A percentile compares a stretch with the other conserved stretches of the same genome.
phyloP scores from a whole-genome alignment of 2,329 filamentous ascomycete genomes.

The Dryadomyces sulphureus region DNA sequence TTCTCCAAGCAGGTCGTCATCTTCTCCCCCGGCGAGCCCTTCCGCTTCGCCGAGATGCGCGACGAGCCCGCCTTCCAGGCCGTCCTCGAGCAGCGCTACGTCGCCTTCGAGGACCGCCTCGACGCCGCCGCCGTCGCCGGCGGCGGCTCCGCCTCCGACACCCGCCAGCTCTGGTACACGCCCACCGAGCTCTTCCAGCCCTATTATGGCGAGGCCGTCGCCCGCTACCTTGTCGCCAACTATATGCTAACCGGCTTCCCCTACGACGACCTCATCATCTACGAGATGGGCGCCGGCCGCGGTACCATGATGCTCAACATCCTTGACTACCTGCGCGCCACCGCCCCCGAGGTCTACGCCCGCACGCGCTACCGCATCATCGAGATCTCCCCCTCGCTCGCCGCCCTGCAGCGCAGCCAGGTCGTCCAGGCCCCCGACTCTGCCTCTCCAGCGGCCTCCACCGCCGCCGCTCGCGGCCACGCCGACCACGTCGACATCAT shows the following conservation, averaged over 20 bases:
- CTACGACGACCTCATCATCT: conserved; percentile 93
- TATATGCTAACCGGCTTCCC: conserved; percentile 91
- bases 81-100: conserved; percentile 65
- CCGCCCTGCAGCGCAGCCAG: conserved; percentile 59
- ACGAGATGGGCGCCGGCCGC: conserved; percentile 96
- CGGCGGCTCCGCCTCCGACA: conserved; percentile 50
- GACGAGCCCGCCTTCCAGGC: conserved; percentile 78
- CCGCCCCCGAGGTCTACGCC: conserved; percentile 83
- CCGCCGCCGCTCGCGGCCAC: conserved; percentile 53
- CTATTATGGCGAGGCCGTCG: conserved; percentile 92
- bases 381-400: conserved; percentile 77
- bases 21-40: conserved; percentile 83
- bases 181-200: conserved; percentile 94
- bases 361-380: conserved; percentile 91
- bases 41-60: conserved; percentile 66
- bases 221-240: conserved; percentile 89
- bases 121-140: conserved; percentile 44
- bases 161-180: conserved; percentile 93
- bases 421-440: not conserved
- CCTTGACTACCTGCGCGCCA: conserved; percentile 83
- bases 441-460: not conserved
- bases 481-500: conserved; percentile 80
- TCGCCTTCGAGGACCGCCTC: conserved; percentile 75
- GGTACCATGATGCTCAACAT: conserved; percentile 98
- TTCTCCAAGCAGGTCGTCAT: conserved; percentile 95